phyloP scores from a whole-genome alignment of 169 alveolate species.

The Amoebophrya sp. region DNA sequence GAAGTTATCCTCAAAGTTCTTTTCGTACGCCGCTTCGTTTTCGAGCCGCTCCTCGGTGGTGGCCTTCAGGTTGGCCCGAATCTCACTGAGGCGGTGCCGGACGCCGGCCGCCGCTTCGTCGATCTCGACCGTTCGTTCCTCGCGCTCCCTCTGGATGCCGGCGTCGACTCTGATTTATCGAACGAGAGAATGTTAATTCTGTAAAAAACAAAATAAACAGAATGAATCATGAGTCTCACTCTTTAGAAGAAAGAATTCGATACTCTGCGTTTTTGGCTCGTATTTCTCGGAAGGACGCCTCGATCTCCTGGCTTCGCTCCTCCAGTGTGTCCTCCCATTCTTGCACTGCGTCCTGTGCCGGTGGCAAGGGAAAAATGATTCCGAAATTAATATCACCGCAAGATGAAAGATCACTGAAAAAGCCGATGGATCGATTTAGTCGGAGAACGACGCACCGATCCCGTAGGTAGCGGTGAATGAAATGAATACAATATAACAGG shows the following conservation, averaged over 20 bases:
- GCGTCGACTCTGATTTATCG: neutral
- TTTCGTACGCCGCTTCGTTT: neutral
- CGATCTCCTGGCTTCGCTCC: neutral
- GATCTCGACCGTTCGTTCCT: neutral
- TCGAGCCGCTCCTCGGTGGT: neutral
- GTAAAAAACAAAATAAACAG: neutral
- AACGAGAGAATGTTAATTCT: neutral
- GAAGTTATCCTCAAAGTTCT: neutral
- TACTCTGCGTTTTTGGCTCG: neutral
- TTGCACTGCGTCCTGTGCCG: neutral
- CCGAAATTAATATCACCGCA: too few relatives aligned
- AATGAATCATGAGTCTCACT: neutral
- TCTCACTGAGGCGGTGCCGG: neutral
- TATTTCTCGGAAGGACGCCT: neutral
- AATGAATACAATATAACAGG: too few relatives aligned
- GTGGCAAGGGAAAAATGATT: too few relatives aligned
- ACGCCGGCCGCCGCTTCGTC: neutral
- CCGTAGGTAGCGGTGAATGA: too few relatives aligned
- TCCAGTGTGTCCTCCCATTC: neutral
- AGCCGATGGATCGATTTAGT: too few relatives aligned
- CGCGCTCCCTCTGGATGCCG: neutral
- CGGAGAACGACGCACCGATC: too few relatives aligned
- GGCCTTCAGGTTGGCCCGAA: neutral
- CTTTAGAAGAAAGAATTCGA: too few relatives aligned
- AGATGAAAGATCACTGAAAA: too few relatives aligned